phyloP scores from a whole-genome alignment of 257 asterid genomes.

The Solanum boliviense region DNA sequence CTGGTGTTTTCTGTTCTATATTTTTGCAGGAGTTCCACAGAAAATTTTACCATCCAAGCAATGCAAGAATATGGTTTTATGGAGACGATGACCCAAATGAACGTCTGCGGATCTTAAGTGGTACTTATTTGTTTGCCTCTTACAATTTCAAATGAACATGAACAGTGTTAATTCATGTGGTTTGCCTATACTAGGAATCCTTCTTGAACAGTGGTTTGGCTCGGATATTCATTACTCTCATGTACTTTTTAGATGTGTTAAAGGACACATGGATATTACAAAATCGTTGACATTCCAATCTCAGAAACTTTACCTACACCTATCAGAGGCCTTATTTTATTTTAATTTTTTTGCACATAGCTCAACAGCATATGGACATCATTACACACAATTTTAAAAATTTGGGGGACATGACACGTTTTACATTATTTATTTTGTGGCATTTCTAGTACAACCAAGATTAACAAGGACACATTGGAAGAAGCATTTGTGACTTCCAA shows the following conservation, averaged over 20 bases:
- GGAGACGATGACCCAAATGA: conserved; percentile 94
- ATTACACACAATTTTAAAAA: background rate
- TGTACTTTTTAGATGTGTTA: background rate
- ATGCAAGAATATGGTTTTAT: conserved; percentile 95
- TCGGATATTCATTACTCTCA: background rate
- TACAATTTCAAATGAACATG: background rate
- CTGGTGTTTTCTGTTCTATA: conserved; percentile 1
- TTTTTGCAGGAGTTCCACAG: conserved; percentile 74
- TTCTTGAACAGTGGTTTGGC: background rate
- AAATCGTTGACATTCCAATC: background rate
- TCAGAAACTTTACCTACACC: background rate
- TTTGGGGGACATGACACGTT: background rate
- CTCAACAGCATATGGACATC: background rate
- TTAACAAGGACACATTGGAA: background rate
- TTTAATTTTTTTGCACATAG: background rate
- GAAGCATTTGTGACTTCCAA: background rate
- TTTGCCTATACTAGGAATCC: background rate
- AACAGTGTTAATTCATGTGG: background rate
- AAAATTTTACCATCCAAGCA: conserved; percentile 94
- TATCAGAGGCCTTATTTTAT: background rate
- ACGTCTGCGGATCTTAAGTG: conserved; percentile 77
- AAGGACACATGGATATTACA: background rate
- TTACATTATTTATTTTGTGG: background rate
- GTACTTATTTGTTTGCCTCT: conserved; percentile 18
- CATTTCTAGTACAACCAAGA: background rate